phyloP scores from a whole-genome alignment of 768 basidiomycete genomes.

The Exsudoporus frostii region DNA sequence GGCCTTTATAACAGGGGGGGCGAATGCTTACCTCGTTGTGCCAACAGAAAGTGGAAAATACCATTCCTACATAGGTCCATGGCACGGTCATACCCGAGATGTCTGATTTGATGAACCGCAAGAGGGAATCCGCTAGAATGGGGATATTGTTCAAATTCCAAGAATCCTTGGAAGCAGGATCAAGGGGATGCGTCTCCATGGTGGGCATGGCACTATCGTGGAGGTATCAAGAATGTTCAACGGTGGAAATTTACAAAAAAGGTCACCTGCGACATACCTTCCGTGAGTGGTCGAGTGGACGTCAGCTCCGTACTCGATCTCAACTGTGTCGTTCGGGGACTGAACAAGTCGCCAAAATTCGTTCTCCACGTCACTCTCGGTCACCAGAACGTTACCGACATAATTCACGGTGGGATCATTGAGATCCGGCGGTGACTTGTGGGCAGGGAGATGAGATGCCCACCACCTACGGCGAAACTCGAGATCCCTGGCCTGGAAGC shows the following conservation, averaged over 20 bases:
- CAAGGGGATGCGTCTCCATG: conserved; percentile 86
- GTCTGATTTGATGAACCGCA: conserved; percentile 97
- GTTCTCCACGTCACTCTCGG: conserved; percentile 87
- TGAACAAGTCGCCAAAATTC: conserved; percentile 98
- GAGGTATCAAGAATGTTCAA: conserved; percentile 19
- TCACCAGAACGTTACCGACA: conserved; percentile 62
- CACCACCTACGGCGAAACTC: conserved; percentile 93
- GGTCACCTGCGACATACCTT: conserved; percentile 55
- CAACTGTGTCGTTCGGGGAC: conserved; percentile 84
- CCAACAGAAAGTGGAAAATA: conserved; percentile 99
- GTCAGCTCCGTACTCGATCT: conserved; percentile 99
- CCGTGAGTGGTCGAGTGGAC: conserved; percentile 97
- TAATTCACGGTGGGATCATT: conserved; percentile 52
- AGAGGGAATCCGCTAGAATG: conserved; percentile 85
- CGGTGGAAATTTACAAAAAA: conserved; percentile 24
- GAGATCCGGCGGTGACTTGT: conserved; percentile 30
- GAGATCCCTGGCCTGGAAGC: conserved; percentile 86
- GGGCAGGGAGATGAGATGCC: conserved; percentile 62
- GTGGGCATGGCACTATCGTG: conserved; percentile 85
- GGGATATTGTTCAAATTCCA: conserved; percentile 99
- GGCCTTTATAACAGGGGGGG: conserved; percentile 15
- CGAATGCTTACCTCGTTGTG: conserved; percentile 80
- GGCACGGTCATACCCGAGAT: conserved; percentile 99
- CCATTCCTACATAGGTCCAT: conserved; percentile 99
- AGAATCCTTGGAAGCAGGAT: conserved; percentile 83